Percentiles rank a stretch among this genome's conserved stretches.
Conservation (phyloP, 495 filamentous ascomycete species). For the Tuber magnatum region DNA sequence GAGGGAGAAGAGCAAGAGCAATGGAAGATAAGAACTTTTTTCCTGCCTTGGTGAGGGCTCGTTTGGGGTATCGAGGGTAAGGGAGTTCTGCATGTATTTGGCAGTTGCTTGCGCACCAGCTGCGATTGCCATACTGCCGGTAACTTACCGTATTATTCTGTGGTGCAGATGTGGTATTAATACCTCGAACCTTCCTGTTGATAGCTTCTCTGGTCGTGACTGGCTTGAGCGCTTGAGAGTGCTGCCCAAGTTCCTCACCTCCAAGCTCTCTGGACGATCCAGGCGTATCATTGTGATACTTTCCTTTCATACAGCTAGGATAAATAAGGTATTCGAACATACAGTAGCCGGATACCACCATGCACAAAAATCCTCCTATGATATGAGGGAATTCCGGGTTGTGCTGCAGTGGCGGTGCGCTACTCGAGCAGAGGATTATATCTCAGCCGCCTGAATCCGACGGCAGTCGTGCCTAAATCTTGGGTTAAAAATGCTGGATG, state of each 20-base stretch:
- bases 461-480: neutral
- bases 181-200: neutral
- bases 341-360: neutral
- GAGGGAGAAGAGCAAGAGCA: neutral
- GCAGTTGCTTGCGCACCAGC: neutral
- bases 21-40: neutral
- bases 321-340: neutral
- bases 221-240: neutral
- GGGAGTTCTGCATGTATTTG: neutral
- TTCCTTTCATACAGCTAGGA: neutral
- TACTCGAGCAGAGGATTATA: neutral
- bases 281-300: neutral
- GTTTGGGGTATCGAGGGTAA: neutral
- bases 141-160: neutral
- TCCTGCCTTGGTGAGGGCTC: neutral
- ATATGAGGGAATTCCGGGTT: conserved; percentile 1
- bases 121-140: neutral
- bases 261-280: neutral
- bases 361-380: neutral
- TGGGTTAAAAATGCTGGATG: neutral
- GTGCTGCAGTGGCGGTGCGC: neutral
- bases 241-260: neutral
- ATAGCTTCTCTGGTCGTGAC: neutral
- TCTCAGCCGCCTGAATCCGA: neutral
- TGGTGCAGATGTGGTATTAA: neutral